A percentile compares a stretch with the other conserved stretches of the same genome.
phyloP scores from a whole-genome alignment of 2,329 filamentous ascomycete genomes.

The Fusarium falciforme region DNA sequence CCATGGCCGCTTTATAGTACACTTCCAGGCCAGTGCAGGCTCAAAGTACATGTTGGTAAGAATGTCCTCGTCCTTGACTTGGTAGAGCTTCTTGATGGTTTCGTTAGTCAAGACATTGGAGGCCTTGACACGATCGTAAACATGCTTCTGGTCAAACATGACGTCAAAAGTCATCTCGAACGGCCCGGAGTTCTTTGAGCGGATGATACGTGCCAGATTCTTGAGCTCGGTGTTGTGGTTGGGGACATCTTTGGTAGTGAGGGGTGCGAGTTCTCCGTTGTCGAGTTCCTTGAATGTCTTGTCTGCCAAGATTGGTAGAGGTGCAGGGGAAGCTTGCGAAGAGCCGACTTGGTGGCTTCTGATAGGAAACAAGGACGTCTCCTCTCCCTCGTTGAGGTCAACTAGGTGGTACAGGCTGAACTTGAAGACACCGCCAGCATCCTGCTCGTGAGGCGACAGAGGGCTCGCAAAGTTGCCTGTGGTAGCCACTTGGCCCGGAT shows the following conservation, averaged over 20 bases:
- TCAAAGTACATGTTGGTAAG: constrained; percentile 54
- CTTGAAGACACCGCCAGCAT: constrained; percentile 50
- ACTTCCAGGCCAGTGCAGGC: constrained; percentile 58
- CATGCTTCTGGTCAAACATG: constrained; percentile 54
- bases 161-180: constrained; percentile 64
- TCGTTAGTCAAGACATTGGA: constrained; percentile 50
- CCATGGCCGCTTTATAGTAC: constrained; percentile 53
- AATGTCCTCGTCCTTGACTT: constrained; percentile 42
- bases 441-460: constrained; percentile 37
- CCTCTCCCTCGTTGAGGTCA: constrained; percentile 45
- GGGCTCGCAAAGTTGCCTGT: constrained; percentile 59
- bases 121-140: constrained; percentile 51
- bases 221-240: constrained; percentile 23
- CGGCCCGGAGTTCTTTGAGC: constrained; percentile 63
- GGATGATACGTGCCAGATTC: constrained; percentile 53
- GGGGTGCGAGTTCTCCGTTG: background rate
- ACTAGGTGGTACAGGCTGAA: constrained; percentile 62
- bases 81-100: constrained; percentile 50
- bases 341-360: background rate
- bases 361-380: constrained; percentile 1
- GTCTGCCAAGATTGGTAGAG: background rate
- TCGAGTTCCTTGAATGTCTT: background rate
- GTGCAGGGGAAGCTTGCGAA: background rate
- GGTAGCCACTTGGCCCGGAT: constrained; percentile 60
- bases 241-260: constrained; percentile 9